Percentiles rank a stretch among this genome's conserved stretches.
phyloP scores from a whole-genome alignment of 208 protist genomes.

The Leptomonas pyrrhocoris region DNA sequence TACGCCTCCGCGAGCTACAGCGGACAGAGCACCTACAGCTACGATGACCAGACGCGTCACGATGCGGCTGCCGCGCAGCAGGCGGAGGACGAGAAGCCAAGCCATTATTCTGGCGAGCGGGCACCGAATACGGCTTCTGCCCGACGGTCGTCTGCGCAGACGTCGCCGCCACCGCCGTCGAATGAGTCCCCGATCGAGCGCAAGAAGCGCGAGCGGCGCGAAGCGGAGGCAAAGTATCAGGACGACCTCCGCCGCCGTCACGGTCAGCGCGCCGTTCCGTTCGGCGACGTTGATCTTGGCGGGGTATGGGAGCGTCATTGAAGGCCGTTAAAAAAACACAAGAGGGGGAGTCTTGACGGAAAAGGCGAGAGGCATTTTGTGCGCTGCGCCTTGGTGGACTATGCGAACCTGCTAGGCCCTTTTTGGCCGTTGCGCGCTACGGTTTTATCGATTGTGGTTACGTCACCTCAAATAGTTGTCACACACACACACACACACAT shows the following conservation, averaged over 20 bases:
- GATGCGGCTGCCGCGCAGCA: constrained; percentile 7
- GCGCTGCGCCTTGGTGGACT: no score
- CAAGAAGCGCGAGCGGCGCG: constrained; percentile 64
- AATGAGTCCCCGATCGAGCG: constrained; percentile 36
- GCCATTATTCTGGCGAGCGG: constrained; percentile 5
- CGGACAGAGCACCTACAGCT: constrained; percentile 11
- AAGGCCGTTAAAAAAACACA: background rate
- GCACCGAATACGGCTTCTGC: background rate
- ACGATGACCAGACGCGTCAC: constrained; percentile 19
- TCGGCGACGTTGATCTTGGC: constrained; percentile 71
- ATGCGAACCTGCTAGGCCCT: no score
- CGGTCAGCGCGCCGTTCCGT: constrained; percentile 69
- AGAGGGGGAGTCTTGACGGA: background rate
- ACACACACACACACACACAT: constrained; percentile 1
- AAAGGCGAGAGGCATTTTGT: no score
- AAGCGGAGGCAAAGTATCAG: constrained; percentile 77
- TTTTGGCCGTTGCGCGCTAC: background rate
- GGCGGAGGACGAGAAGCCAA: constrained; percentile 11
- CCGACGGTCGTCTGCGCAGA: background rate
- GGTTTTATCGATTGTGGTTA: background rate
- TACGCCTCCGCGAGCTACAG: constrained; percentile 15
- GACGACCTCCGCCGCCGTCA: constrained; percentile 76
- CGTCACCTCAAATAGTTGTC: constrained; percentile 2
- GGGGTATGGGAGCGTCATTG: constrained; percentile 69
- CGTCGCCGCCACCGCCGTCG: constrained; percentile 21